Evolutionary conservation across 306 rosid species (phyloP).

Genomic region (Argentina anserina): DNA sequence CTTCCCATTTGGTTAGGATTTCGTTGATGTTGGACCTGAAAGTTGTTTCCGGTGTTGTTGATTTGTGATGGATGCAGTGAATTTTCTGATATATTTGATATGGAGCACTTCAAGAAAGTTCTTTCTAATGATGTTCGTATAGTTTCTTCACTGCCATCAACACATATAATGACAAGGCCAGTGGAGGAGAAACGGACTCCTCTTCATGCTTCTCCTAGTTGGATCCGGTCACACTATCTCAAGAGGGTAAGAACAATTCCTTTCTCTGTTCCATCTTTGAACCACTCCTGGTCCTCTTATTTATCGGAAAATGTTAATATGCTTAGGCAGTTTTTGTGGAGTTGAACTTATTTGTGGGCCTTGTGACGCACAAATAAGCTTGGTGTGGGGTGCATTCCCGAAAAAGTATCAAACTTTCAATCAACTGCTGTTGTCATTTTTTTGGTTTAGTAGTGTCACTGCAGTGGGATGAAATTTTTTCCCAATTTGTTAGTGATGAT

Average conservation of each 20-base stretch:
- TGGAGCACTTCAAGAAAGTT: slow-evolving; percentile 83
- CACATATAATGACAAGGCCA: slow-evolving; percentile 75
- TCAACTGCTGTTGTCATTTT: background rate
- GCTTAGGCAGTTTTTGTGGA: slow-evolving; percentile 2
- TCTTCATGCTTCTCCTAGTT: slow-evolving; percentile 67
- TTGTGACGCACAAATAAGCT: background rate
- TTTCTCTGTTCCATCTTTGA: slow-evolving; percentile 13
- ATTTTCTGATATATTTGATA: slow-evolving; percentile 88
- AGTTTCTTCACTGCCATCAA: slow-evolving; percentile 87
- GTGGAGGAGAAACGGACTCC: slow-evolving; percentile 77
- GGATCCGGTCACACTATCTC: slow-evolving; percentile 81
- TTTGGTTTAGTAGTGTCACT: background rate
- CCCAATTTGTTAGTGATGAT: background rate
- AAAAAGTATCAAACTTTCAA: background rate
- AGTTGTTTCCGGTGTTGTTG: slow-evolving; percentile 10
- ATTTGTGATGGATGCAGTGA: slow-evolving; percentile 58
- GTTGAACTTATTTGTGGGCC: slow-evolving; percentile 11
- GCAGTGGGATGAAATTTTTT: background rate
- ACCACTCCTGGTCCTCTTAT: background rate
- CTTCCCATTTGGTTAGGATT: background rate
- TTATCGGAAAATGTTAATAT: background rate
- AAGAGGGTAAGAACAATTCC: slow-evolving; percentile 51
- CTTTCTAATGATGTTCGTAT: slow-evolving; percentile 71
- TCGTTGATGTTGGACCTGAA: background rate
- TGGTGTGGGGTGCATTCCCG: slow-evolving; percentile 7